Percentiles rank a stretch among this genome's conserved stretches.
These are phyloP conservation scores for Boletus sensibilis DNA, from an alignment of 768 basidiomycete genomes.

Conservation along the genomic window DNA sequence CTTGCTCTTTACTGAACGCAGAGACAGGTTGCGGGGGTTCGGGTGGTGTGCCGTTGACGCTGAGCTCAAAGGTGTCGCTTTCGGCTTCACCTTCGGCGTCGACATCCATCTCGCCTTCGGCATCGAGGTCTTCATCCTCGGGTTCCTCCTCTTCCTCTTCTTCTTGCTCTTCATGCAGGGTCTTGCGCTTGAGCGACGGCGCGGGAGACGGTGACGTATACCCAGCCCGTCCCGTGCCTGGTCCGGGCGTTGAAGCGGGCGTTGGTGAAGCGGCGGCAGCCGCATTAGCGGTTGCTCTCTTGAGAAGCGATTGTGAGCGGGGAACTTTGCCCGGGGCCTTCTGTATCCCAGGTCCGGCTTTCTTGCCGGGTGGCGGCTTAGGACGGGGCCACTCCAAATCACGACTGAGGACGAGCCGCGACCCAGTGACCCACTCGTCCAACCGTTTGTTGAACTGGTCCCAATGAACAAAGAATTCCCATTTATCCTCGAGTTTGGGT, in stretches of 20 bases:
- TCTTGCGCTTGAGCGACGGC: slow-evolving; percentile 67
- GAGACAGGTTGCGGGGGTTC: slow-evolving; percentile 52
- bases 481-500: slow-evolving; percentile 67
- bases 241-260: slow-evolving; percentile 47
- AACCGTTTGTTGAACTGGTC: slow-evolving; percentile 98
- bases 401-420: slow-evolving; percentile 75
- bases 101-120: slow-evolving; percentile 49
- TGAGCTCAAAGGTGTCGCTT: slow-evolving; percentile 71
- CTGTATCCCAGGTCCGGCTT: slow-evolving; percentile 41
- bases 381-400: slow-evolving; percentile 98
- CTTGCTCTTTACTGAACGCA: slow-evolving; percentile 93
- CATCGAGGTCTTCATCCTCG: slow-evolving; percentile 44
- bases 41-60: slow-evolving; percentile 45
- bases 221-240: slow-evolving; percentile 32
- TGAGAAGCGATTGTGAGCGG: slow-evolving; percentile 58
- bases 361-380: slow-evolving; percentile 61
- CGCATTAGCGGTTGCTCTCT: slow-evolving; percentile 68
- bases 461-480: slow-evolving; percentile 98
- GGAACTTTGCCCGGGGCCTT: slow-evolving; percentile 66
- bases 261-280: slow-evolving; percentile 63
- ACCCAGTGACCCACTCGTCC: slow-evolving; percentile 94
- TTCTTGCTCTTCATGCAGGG: slow-evolving; percentile 58
- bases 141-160: slow-evolving; percentile 59
- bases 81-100: slow-evolving; percentile 46
- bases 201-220: slow-evolving; percentile 57